A percentile compares a stretch with the other conserved stretches of the same genome.
Conservation (phyloP, 192 early-diverging fungal species). For the Backusella australiensis region DNA sequence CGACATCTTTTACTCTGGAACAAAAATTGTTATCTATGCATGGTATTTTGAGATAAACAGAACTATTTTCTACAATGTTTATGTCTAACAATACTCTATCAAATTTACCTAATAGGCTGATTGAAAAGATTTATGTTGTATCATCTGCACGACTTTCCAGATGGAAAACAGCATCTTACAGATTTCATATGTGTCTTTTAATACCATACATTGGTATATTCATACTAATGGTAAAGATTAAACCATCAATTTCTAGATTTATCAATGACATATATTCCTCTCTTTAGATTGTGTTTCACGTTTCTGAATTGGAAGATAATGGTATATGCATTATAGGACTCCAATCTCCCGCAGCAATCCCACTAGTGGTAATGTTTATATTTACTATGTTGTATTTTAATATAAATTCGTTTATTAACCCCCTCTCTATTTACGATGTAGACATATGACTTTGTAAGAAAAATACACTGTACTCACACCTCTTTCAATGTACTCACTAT, state of each 20-base stretch:
- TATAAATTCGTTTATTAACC: slow-evolving; percentile 3
- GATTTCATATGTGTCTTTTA: slow-evolving; percentile 24
- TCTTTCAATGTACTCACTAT: background rate
- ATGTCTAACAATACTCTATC: background rate
- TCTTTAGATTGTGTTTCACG: slow-evolving; percentile 29
- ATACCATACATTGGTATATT: slow-evolving; percentile 35
- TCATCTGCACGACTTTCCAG: slow-evolving; percentile 15
- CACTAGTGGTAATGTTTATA: slow-evolving; percentile 30
- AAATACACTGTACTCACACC: background rate
- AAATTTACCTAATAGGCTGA: slow-evolving; percentile 11
- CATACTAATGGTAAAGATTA: slow-evolving; percentile 26
- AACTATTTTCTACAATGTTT: background rate
- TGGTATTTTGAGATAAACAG: slow-evolving; percentile 20
- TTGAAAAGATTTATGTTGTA: slow-evolving; percentile 37
- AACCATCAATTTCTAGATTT: background rate
- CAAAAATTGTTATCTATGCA: slow-evolving; percentile 44
- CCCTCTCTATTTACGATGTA: background rate
- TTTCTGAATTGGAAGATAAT: slow-evolving; percentile 19
- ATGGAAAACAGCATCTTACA: slow-evolving; percentile 26
- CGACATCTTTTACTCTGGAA: slow-evolving; percentile 44
- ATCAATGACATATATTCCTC: background rate
- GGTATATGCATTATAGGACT: slow-evolving; percentile 33
- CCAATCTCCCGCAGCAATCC: slow-evolving; percentile 28
- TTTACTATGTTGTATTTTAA: slow-evolving; percentile 2
- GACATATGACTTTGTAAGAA: slow-evolving; percentile 36